A percentile compares a stretch with the other conserved stretches of the same genome.
phyloP scores from a whole-genome alignment of 2,329 filamentous ascomycete species.

The Rachicladosporium sp. region DNA sequence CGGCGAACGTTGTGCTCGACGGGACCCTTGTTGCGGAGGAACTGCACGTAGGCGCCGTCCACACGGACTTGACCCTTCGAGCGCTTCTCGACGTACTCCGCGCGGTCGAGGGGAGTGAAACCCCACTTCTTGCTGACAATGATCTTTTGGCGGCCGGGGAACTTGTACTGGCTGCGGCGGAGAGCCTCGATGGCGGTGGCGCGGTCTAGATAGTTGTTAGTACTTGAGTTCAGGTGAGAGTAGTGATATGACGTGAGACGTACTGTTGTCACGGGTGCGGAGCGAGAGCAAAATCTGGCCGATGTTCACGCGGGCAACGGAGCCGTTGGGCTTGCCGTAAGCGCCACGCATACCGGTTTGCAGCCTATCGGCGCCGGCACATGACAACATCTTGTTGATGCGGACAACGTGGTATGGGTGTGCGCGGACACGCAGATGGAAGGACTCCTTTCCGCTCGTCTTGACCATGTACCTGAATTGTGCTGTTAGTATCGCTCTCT shows the following conservation, averaged over 20 bases:
- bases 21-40: slow-evolving; percentile 86
- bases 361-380: slow-evolving; percentile 99
- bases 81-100: slow-evolving; percentile 96
- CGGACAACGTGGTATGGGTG: slow-evolving; percentile 99
- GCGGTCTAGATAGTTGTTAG: slow-evolving; percentile 47
- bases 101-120: slow-evolving; percentile 94
- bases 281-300: slow-evolving; percentile 97
- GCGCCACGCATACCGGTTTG: slow-evolving; percentile 99
- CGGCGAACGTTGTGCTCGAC: slow-evolving; percentile 79
- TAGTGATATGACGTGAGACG: slow-evolving; percentile 34
- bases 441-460: slow-evolving; percentile 57
- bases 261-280: slow-evolving; percentile 88
- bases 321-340: slow-evolving; percentile 98
- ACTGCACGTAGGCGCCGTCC: slow-evolving; percentile 98
- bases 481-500: slow-evolving; percentile 9
- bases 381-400: slow-evolving; percentile 99
- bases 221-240: slow-evolving; percentile 10
- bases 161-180: slow-evolving; percentile 99
- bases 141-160: slow-evolving; percentile 99
- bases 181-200: slow-evolving; percentile 93
- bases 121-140: slow-evolving; percentile 99
- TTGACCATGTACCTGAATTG: slow-evolving; percentile 52
- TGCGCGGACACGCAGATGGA: slow-evolving; percentile 64
- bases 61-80: slow-evolving; percentile 85
- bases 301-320: slow-evolving; percentile 99